Percentiles rank a stretch among this genome's conserved stretches.
phyloP scores from a whole-genome alignment of 176 grass and related monocot species.

The Guadua angustifolia region DNA sequence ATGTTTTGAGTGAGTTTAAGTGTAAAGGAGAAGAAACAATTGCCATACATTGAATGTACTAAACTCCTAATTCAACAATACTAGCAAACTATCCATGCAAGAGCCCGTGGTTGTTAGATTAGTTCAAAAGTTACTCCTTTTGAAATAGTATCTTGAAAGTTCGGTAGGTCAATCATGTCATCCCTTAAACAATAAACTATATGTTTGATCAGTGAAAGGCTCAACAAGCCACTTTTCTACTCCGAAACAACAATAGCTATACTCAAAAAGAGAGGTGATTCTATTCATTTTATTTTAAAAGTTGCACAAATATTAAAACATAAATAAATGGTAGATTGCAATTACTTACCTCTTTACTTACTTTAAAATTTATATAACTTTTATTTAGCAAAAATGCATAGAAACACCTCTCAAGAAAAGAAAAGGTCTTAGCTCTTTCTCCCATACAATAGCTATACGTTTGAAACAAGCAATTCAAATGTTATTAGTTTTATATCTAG shows the following conservation, averaged over 20 bases:
- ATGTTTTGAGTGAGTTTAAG: background rate
- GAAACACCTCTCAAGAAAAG: too few species aligned
- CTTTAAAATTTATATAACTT: too few species aligned
- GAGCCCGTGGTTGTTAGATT: background rate
- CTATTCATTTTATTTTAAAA: too few species aligned
- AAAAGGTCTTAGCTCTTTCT: background rate
- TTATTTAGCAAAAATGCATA: too few species aligned
- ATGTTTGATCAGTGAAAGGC: background rate
- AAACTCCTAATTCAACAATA: background rate
- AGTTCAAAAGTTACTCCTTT: background rate
- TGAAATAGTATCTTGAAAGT: background rate
- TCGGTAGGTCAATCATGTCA: too few species aligned
- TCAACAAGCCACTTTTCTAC: background rate
- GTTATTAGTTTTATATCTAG: constrained; percentile 7
- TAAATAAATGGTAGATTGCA: too few species aligned
- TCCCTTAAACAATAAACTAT: background rate
- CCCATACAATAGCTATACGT: background rate
- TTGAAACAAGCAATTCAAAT: background rate
- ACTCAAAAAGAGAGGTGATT: too few species aligned
- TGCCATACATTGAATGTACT: too few species aligned
- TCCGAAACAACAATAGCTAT: background rate
- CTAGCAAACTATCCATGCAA: background rate
- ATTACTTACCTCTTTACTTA: too few species aligned
- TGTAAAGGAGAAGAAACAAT: background rate
- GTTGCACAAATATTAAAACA: too few species aligned